Percentiles rank a stretch among this genome's conserved stretches.
Evolutionary conservation across 257 asterid genomes (phyloP).

Genomic region (Solanum peruvianum): DNA sequence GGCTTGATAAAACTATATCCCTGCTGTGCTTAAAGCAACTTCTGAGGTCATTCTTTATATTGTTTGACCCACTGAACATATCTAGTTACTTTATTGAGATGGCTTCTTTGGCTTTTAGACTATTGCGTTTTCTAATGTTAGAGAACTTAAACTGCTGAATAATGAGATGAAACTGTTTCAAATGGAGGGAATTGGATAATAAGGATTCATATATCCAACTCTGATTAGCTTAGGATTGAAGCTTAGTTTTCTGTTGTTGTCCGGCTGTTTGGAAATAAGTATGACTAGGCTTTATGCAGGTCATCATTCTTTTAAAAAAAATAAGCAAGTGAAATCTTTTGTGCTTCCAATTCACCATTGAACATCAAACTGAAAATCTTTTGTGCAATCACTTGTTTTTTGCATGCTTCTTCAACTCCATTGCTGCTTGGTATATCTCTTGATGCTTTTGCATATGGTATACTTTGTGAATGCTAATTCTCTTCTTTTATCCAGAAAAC

Average conservation of each 20-base stretch:
- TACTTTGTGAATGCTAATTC: background rate
- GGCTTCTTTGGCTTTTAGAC: background rate
- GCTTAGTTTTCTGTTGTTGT: background rate
- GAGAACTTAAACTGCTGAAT: background rate
- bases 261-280: background rate
- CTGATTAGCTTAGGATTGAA: background rate
- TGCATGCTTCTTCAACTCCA: background rate
- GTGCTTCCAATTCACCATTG: background rate
- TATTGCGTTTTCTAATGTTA: background rate
- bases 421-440: background rate
- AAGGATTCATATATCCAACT: background rate
- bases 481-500: slow-evolving; percentile 46
- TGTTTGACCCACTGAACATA: background rate
- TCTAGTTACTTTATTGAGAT: background rate
- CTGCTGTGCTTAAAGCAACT: background rate
- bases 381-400: background rate
- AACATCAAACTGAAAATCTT: background rate
- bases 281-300: background rate
- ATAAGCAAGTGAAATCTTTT: background rate
- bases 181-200: background rate
- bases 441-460: background rate
- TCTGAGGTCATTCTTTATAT: background rate
- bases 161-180: background rate
- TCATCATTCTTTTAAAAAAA: background rate
- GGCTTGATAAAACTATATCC: background rate